phyloP scores from a whole-genome alignment of 106 monocot genomes.

The Acorus calamus region DNA sequence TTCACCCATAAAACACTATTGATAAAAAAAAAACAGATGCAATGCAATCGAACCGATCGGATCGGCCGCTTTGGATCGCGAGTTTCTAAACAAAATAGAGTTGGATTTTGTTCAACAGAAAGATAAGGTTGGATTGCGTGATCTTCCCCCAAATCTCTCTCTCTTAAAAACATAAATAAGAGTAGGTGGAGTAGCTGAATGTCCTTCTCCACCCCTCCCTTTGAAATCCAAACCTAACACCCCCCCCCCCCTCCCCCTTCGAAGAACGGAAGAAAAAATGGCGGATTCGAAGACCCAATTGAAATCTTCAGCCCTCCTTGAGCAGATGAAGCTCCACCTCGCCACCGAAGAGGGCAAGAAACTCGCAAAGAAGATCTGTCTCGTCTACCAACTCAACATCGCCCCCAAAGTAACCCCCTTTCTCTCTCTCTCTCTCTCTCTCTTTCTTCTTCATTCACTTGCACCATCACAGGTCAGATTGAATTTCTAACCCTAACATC shows the following conservation, averaged over 20 bases:
- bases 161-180: no score
- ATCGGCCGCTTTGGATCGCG: no score
- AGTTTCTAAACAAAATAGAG: no score
- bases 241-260: background rate
- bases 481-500: background rate
- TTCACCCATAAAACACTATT: no score
- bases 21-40: no score
- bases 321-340: constrained; percentile 77
- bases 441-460: background rate
- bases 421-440: background rate
- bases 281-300: constrained; percentile 7
- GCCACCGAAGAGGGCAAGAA: constrained; percentile 69
- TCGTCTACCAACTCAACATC: constrained; percentile 89
- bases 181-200: no score
- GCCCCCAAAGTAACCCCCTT: constrained; percentile 34
- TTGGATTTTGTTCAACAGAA: no score
- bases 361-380: constrained; percentile 52
- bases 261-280: constrained; percentile 1
- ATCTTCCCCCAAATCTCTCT: no score
- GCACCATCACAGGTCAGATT: no score
- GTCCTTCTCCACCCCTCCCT: no score
- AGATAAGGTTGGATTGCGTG: no score
- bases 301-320: constrained; percentile 68
- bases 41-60: no score
- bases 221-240: background rate